Evolutionary conservation across 2,329 filamentous ascomycete species (phyloP), one percentile per base, ranked within the genome.

Genomic region (Alternaria longipes): DNA sequence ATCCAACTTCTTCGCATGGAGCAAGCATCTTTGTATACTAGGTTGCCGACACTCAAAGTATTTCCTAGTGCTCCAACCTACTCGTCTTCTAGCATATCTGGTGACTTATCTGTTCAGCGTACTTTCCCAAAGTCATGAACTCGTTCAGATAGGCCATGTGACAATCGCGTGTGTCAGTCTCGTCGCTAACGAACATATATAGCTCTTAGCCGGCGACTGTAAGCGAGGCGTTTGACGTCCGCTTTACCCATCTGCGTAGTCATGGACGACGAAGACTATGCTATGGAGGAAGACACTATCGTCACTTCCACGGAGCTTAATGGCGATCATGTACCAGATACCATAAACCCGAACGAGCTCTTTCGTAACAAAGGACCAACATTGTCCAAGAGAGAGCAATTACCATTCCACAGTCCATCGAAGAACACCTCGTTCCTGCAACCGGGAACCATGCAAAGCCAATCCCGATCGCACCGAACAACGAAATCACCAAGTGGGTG

Each of bases 291-390:
- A 18, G 76, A 74, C 34, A 63, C 68, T 8, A 63, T 77, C 16
- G 59, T 75, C 26, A 56, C 53, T 22, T 72, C 75, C 11, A 78
- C 76, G 18, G 77, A 79, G 53, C 46, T 72, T n/a, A 78, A 78
- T 55, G 74, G 71, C 2, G 64, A 73, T 22, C 56, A 67, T 38
- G 52, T 56, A 40, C 51, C 60, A 32, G 61, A 65, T 38, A 77
- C 74, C 8, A 70, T 78, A 2, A 66, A 72, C 41, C 75, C 76
- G 28, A 70, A 74, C 12, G 68, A 72, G 54, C 64, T 76, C 56
- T 65, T 75, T 28, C 60, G 67, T 34, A 56, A 63, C 24, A 59
- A 64, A 56, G 60, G 60, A 22, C 45, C 63, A 40, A 44, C 54
- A 59, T 40, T 65, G 5, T 53, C 68, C 18, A 69, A 63, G 44